Evolutionary conservation across 1,284 basidiomycete species (phyloP), one percentile per base, ranked within the genome.

Genomic region (Rhodotorula sp.): DNA sequence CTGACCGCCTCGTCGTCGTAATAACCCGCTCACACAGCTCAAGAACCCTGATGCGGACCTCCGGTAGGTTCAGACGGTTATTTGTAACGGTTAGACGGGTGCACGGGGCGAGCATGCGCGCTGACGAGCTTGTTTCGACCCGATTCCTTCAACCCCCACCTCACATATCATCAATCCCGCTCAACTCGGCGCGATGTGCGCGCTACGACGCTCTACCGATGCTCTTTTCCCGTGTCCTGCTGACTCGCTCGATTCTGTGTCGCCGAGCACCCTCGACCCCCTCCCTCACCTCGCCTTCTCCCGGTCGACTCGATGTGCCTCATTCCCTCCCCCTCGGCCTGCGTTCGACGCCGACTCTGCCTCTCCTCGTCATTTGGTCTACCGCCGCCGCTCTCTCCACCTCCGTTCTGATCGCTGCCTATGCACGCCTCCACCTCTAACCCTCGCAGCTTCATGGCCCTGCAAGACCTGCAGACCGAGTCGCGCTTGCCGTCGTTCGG

Each of bases 381-480:
- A 17, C 39, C 13, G 19, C 7, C 53, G 15, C 30, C 30, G 4
- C 36, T 24, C 36, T 24, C 54, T 5, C 58, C 22, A 2, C 29
- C 58, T 44, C 48, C 10, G 24, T 46, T 15, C 27, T 15, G 59
- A 61, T 44, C 67, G 63, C 74, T 49, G 66, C 73, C 61, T 59
- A 39, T 62, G 66, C 64, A n/a, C 64, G 54, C 51, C 30, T 67
- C 22, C 39, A 48, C 76, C 71, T 76, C 53, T 68, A 60, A 71
- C 56, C 76, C 66, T 53, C 56, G 3, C 79, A 94, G 93, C 78
- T 94, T 91, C 80, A 96, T 96, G 93, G 92, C 92, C 53, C 84
- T 97, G 72, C 93, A 92, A 72, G 94, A 97, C 81, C 82, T 96
- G 74, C 89, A 91, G 84, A 86, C 87, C 59, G 93, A 95, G 82